A percentile compares a stretch with the other conserved stretches of the same genome.
phyloP scores from a whole-genome alignment of 2,329 filamentous ascomycete genomes.

The Xylaria sp. region DNA sequence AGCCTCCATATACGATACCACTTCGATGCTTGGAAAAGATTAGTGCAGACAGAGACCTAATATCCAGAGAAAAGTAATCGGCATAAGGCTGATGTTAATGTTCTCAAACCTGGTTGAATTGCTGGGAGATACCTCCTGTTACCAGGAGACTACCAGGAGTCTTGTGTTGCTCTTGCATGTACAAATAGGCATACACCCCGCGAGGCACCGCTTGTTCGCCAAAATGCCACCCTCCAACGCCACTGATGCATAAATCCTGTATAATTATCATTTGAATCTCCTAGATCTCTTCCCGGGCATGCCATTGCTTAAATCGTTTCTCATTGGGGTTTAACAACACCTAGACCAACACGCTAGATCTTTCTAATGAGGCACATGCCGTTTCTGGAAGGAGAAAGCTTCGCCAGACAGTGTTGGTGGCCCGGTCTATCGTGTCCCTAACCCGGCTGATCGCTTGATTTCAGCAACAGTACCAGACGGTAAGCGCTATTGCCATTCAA shows the following conservation, averaged over 20 bases:
- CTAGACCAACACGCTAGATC: background rate
- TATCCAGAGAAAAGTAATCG: constrained; percentile 1
- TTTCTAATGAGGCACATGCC: no score
- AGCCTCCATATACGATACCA: constrained; percentile 59
- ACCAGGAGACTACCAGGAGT: constrained; percentile 8
- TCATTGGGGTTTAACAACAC: background rate
- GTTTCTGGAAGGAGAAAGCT: no score
- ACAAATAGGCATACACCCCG: constrained; percentile 10
- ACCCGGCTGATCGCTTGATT: constrained; percentile 40
- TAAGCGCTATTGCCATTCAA: constrained; percentile 96
- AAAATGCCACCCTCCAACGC: constrained; percentile 21
- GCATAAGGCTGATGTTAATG: background rate
- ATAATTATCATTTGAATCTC: constrained; percentile 4
- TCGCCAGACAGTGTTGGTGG: background rate
- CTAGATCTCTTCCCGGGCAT: background rate
- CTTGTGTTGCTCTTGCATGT: constrained; percentile 8
- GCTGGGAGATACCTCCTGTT: constrained; percentile 20
- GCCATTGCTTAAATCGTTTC: background rate
- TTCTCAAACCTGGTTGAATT: constrained; percentile 10
- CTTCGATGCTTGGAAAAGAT: constrained; percentile 41
- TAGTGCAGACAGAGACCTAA: constrained; percentile 13
- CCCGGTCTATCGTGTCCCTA: constrained; percentile 7
- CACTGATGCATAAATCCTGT: constrained; percentile 15
- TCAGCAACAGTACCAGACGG: constrained; percentile 80
- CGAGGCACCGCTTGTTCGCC: constrained; percentile 9